A percentile compares a stretch with the other conserved stretches of the same genome.
phyloP scores from a whole-genome alignment of 306 rosid species.

The Malus sylvestris region DNA sequence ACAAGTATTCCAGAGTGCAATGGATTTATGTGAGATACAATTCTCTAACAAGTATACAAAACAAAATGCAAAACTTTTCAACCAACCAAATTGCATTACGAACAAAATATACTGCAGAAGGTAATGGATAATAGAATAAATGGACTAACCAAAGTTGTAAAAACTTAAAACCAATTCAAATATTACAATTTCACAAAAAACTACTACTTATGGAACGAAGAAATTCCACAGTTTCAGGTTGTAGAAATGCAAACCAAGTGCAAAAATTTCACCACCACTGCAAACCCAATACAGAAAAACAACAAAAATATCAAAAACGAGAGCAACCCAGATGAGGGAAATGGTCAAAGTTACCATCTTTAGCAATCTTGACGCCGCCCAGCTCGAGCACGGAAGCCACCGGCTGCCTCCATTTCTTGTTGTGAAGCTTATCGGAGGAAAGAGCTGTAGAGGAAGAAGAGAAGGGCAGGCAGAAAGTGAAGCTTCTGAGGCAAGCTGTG shows the following conservation, averaged over 20 bases:
- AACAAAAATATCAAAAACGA: background rate
- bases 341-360: constrained; percentile 44
- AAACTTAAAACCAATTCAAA: background rate
- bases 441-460: constrained; percentile 31
- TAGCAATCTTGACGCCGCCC: constrained; percentile 70
- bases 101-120: background rate
- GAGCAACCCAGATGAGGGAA: background rate
- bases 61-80: background rate
- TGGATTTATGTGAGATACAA: background rate
- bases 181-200: background rate
- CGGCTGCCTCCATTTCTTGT: constrained; percentile 66
- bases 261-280: background rate
- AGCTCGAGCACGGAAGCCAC: constrained; percentile 50
- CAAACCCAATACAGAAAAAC: background rate
- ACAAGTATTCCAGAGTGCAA: background rate
- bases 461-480: constrained; percentile 37
- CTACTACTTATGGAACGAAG: background rate
- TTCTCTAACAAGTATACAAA: background rate
- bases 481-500: constrained; percentile 31
- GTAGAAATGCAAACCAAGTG: background rate
- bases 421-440: constrained; percentile 25
- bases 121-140: background rate
- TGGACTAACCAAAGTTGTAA: background rate
- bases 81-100: background rate
- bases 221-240: background rate